Percentiles rank a stretch among this genome's conserved stretches.
phyloP scores from a whole-genome alignment of 805 yeast species.

The Metschnikowia koreensis region DNA sequence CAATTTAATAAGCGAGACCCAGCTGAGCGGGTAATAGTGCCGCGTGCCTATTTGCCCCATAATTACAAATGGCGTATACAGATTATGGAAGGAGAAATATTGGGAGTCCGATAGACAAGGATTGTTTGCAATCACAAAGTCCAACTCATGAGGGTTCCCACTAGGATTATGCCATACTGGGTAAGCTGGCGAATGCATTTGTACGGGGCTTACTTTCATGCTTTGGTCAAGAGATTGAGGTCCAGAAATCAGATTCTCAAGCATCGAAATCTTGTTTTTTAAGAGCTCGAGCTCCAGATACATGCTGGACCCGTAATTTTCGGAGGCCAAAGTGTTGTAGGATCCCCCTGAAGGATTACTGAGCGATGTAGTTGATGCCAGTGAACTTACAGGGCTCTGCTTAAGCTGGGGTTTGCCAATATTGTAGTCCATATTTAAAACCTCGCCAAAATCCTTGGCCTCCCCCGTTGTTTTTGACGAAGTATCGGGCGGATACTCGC shows the following conservation, averaged over 20 bases:
- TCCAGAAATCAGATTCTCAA: slow-evolving; percentile 19
- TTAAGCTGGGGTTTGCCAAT: neutral
- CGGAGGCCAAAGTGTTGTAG: neutral
- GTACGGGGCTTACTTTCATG: neutral
- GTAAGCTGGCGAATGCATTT: neutral
- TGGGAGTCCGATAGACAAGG: slow-evolving; percentile 24
- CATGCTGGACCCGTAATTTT: slow-evolving; percentile 4
- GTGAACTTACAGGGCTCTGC: neutral
- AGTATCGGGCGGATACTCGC: slow-evolving; percentile 25
- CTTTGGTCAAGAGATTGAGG: neutral
- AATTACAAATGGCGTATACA: slow-evolving; percentile 20
- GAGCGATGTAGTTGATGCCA: neutral
- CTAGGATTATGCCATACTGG: slow-evolving; percentile 9
- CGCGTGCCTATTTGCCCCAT: slow-evolving; percentile 10
- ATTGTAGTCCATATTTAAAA: neutral
- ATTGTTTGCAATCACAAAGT: slow-evolving; percentile 13
- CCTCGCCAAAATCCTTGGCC: slow-evolving; percentile 11
- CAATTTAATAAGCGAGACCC: slow-evolving; percentile 17
- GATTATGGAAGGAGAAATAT: slow-evolving; percentile 35
- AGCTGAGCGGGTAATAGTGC: slow-evolving; percentile 16
- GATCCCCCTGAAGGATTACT: neutral
- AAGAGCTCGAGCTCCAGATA: slow-evolving; percentile 20
- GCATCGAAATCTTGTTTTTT: slow-evolving; percentile 18
- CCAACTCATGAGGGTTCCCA: neutral
- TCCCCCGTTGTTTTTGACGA: neutral